These are phyloP conservation scores for Clarireedia monteithiana DNA, from an alignment of 2,329 filamentous ascomycete species.

Conservation along the genomic window DNA sequence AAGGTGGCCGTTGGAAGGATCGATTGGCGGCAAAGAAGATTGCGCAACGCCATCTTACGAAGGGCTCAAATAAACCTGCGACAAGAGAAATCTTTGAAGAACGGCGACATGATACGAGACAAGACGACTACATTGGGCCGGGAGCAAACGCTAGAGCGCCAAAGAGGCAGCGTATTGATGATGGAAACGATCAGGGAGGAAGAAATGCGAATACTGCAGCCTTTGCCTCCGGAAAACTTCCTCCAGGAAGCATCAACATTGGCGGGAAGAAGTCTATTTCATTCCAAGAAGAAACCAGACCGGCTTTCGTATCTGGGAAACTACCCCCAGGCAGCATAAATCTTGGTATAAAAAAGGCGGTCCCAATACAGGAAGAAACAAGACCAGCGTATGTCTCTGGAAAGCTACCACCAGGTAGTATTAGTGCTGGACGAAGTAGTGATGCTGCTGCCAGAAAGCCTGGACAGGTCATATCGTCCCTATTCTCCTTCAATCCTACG, in stretches of 20 bases:
- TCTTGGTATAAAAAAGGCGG: constrained; percentile 18
- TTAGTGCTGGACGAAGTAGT: constrained; percentile 24
- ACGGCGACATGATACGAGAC: constrained; percentile 17
- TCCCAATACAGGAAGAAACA: constrained; percentile 16
- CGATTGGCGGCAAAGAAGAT: constrained; percentile 72
- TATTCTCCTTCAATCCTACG: constrained; percentile 84
- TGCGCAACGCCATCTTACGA: constrained; percentile 43
- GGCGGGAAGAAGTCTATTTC: constrained; percentile 15
- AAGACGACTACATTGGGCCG: constrained; percentile 29
- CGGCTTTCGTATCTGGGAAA: constrained; percentile 28
- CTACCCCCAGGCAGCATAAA: constrained; percentile 31
- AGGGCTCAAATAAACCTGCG: constrained; percentile 12
- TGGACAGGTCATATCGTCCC: constrained; percentile 72
- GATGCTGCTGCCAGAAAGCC: constrained; percentile 30
- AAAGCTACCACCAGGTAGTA: constrained; percentile 22
- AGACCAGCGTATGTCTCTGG: constrained; percentile 25
- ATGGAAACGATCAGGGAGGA: constrained; percentile 11
- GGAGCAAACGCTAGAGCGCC: constrained; percentile 20
- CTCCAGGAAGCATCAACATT: constrained; percentile 28
- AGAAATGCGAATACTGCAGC: constrained; percentile 16
- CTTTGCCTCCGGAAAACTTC: constrained; percentile 32
- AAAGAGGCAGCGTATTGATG: constrained; percentile 40
- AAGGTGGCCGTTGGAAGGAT: constrained; percentile 90
- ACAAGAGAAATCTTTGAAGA: constrained; percentile 25
- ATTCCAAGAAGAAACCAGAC: constrained; percentile 14